Percentiles rank a stretch among this genome's conserved stretches.
These are phyloP conservation scores for Wickerhamomyces alni DNA, from an alignment of 805 yeast genomes.

Conservation along the genomic window DNA sequence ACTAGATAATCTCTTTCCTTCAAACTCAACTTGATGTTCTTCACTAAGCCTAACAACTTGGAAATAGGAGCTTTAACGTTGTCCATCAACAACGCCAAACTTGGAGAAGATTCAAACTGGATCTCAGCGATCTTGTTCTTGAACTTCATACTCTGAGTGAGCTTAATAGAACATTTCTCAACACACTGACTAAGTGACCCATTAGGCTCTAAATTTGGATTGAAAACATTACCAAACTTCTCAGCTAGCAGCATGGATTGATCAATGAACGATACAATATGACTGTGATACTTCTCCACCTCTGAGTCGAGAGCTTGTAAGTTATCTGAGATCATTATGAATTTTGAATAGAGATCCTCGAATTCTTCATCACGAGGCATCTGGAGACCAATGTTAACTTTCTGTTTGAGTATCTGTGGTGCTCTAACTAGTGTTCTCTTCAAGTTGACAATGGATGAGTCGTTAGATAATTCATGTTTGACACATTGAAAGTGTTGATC, in stretches of 20 bases:
- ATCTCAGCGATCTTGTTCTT: conserved; percentile 9
- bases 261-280: conserved; percentile 4
- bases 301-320: conserved; percentile 12
- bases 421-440: conserved; percentile 78
- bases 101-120: conserved; percentile 4
- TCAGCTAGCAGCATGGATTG: conserved; percentile 5
- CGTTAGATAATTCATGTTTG: conserved; percentile 20
- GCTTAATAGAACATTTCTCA: no score
- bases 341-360: conserved; percentile 2
- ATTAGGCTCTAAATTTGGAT: conserved; percentile 9
- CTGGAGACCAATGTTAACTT: conserved; percentile 67
- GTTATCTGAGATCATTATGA: conserved; percentile 1
- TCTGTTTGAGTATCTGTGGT: conserved; percentile 86
- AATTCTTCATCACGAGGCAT: conserved; percentile 42
- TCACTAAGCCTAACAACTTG: conserved; percentile 11
- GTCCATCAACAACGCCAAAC: conserved; percentile 21
- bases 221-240: conserved; percentile 6
- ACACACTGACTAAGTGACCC: no score
- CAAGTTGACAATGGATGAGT: conserved; percentile 29
- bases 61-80: conserved; percentile 20
- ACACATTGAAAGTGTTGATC: conserved; percentile 19
- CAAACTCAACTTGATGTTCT: conserved; percentile 24
- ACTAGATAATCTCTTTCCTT: conserved; percentile 28
- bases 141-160: background rate
- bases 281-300: conserved; percentile 4